Conservation (phyloP, 768 basidiomycete species). For the Hericium rajendrae region DNA sequence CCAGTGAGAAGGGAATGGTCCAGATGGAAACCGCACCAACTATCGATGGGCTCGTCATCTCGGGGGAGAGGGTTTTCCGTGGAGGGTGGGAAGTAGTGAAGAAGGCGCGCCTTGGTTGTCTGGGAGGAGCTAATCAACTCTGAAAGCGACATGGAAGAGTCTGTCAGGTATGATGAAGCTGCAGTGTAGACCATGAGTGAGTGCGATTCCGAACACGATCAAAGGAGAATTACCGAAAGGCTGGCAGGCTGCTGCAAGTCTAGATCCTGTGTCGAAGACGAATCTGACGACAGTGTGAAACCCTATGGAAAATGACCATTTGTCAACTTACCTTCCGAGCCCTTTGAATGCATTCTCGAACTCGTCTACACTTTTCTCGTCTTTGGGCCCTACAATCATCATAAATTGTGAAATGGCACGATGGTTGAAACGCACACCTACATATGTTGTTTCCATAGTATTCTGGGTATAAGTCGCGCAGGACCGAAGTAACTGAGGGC, state of each 20-base stretch:
- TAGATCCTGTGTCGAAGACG: slow-evolving; percentile 73
- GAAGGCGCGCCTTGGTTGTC: slow-evolving; percentile 82
- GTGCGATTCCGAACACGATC: background rate
- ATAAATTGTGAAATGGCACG: background rate
- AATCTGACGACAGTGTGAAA: slow-evolving; percentile 34
- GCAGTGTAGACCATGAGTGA: slow-evolving; percentile 6
- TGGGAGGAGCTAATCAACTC: slow-evolving; percentile 66
- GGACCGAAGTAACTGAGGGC: slow-evolving; percentile 48
- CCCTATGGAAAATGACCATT: background rate
- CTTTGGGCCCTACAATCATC: slow-evolving; percentile 44
- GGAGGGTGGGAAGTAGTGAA: slow-evolving; percentile 90
- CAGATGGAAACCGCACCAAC: slow-evolving; percentile 92
- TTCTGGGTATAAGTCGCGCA: slow-evolving; percentile 57
- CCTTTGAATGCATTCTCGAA: slow-evolving; percentile 87
- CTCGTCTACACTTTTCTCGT: slow-evolving; percentile 49
- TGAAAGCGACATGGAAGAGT: slow-evolving; percentile 59
- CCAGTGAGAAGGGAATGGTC: slow-evolving; percentile 91
- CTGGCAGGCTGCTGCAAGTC: slow-evolving; percentile 83
- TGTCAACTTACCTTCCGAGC: slow-evolving; percentile 47
- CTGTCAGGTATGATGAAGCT: slow-evolving; percentile 61
- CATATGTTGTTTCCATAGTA: slow-evolving; percentile 90
- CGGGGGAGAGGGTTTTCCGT: slow-evolving; percentile 25
- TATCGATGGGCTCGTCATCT: slow-evolving; percentile 66
- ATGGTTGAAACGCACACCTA: slow-evolving; percentile 21
- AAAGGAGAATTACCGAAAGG: slow-evolving; percentile 61